Evolutionary conservation across 768 basidiomycete species (phyloP), one percentile per base, ranked within the genome.

Genomic region (Gymnopilus junonius): DNA sequence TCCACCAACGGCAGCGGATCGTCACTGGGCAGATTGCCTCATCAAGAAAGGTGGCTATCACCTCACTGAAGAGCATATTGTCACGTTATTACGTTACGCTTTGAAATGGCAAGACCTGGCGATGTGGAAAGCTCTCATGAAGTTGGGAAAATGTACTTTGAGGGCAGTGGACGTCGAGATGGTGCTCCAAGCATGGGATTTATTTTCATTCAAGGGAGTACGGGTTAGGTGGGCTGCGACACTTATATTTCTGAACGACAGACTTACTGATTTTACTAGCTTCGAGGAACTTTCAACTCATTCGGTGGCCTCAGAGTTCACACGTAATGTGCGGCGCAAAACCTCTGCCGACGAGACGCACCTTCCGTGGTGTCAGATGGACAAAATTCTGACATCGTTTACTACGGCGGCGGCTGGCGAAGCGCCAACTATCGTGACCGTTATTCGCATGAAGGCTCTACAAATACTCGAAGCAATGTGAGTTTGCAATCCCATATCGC

Each of bases 31-130:
- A 20, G 29, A 32, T 25, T 46, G 64, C 34, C 58, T 75, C 34
- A 29, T 75, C 43, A 57, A 43, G 12, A 57, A 56, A n/a, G 55
- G 62, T 17, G 35, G 65, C 4, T 45, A 21, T 6, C 17, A 50
- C 11, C 35, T 62, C 17, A 63, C 62, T 14, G 64, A 63, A 31
- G 46, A 59, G 11, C 66, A 68, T 29, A 55, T 66, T 11, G 31
- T 60, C n/a, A 25, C 46, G 2, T 60, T 76, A 61, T 45, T 67
- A 8, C 58, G 68, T 14, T 70, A 68, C 50, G 70, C 74, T 23
- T 20, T 76, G 29, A 67, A 67, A 53, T 75, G 75, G 75, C 71
- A 70, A 17, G 72, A 74, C 51, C 27, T 68, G 15, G 60, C 63
- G 20, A 67, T 71, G 50, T 77, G 73, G 76, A 71, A 74, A 23